Evolutionary conservation across 768 basidiomycete genomes (phyloP).

Genomic region (Psilocybe azurescens): DNA sequence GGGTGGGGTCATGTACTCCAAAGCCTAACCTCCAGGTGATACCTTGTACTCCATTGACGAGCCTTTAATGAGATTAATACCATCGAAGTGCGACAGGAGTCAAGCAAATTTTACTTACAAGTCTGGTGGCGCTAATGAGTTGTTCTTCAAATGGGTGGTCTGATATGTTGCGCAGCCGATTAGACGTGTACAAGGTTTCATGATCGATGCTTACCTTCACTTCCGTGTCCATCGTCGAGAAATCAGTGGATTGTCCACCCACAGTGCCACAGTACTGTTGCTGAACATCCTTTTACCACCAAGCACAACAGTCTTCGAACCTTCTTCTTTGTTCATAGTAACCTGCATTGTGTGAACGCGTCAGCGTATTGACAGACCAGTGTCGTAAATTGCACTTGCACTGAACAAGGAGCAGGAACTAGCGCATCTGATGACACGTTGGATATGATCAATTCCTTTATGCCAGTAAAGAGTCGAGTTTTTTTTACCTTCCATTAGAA

Average conservation of each 20-base stretch:
- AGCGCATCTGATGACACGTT: slow-evolving; percentile 43
- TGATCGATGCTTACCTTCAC: slow-evolving; percentile 46
- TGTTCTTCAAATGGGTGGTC: slow-evolving; percentile 59
- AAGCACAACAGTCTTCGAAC: slow-evolving; percentile 58
- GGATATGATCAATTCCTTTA: not conserved
- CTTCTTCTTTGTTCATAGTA: slow-evolving; percentile 65
- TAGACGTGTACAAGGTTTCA: not conserved
- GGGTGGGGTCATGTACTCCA: slow-evolving; percentile 53
- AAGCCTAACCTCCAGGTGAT: slow-evolving; percentile 69
- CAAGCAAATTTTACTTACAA: slow-evolving; percentile 41
- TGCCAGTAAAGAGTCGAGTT: not conserved
- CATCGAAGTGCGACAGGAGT: not conserved
- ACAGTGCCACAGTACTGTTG: slow-evolving; percentile 70
- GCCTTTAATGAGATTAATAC: slow-evolving; percentile 29
- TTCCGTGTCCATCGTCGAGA: slow-evolving; percentile 63
- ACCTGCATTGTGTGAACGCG: slow-evolving; percentile 37
- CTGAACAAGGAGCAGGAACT: slow-evolving; percentile 55
- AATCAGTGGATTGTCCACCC: slow-evolving; percentile 67
- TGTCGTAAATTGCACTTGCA: slow-evolving; percentile 33
- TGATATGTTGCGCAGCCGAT: slow-evolving; percentile 20
- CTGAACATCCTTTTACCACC: slow-evolving; percentile 53
- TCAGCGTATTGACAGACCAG: not conserved
- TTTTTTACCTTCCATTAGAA: slow-evolving; percentile 52
- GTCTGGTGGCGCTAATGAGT: slow-evolving; percentile 65
- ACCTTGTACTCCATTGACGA: slow-evolving; percentile 64